A percentile compares a stretch with the other conserved stretches of the same genome.
phyloP scores from a whole-genome alignment of 352 stramenopile genomes.

The Globisporangium uncinulatum region DNA sequence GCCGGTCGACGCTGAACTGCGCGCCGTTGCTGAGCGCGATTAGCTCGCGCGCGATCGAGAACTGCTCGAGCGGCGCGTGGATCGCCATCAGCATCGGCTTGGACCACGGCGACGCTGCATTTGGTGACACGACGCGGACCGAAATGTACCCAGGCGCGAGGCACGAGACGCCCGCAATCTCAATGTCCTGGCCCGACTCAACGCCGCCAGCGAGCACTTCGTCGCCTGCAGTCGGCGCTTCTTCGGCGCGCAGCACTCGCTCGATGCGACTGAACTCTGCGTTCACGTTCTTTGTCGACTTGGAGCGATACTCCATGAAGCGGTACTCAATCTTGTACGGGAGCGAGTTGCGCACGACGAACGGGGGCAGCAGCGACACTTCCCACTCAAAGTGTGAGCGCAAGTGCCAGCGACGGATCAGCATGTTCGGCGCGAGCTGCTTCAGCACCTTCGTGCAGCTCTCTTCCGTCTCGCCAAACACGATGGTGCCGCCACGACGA shows the following conservation, averaged over 20 bases:
- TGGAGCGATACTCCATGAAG: conserved; percentile 79
- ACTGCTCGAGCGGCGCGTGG: conserved; percentile 62
- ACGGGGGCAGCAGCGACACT: conserved; percentile 64
- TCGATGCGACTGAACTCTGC: conserved; percentile 63
- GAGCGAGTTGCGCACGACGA: conserved; percentile 83
- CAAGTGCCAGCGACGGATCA: conserved; percentile 70
- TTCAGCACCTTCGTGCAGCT: conserved; percentile 72
- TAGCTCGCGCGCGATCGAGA: conserved; percentile 58
- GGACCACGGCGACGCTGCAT: conserved; percentile 50
- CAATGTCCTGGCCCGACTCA: conserved; percentile 61
- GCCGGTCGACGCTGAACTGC: conserved; percentile 66
- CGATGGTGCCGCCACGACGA: conserved; percentile 59
- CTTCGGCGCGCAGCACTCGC: conserved; percentile 34
- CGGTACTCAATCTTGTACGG: conserved; percentile 83
- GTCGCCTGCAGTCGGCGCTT: conserved; percentile 20
- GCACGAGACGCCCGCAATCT: conserved; percentile 71
- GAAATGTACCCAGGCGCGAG: conserved; percentile 67
- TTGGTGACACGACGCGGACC: conserved; percentile 46
- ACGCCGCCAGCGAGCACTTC: conserved; percentile 46
- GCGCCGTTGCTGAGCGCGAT: conserved; percentile 46
- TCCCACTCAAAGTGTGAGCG: conserved; percentile 81
- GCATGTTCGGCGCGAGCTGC: conserved; percentile 61
- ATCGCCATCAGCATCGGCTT: conserved; percentile 85
- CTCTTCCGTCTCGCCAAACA: conserved; percentile 70
- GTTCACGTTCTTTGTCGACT: conserved; percentile 37